Evolutionary conservation across 164 flowering plant genomes (phyloP), one percentile per base, ranked within the genome.

Genomic region (Vitis riparia): DNA sequence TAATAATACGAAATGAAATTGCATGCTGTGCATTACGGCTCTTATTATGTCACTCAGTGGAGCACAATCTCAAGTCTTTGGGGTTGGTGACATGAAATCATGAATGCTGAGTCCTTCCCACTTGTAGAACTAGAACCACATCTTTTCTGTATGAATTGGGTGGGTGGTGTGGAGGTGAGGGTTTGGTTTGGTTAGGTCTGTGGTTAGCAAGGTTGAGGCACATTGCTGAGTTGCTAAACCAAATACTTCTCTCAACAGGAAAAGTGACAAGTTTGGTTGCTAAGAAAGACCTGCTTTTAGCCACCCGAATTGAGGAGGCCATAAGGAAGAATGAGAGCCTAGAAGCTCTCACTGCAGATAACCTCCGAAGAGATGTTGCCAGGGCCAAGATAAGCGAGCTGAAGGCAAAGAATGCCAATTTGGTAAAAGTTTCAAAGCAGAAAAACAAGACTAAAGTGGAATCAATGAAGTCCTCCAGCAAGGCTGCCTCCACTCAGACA

Each of bases 241-340:
- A 37, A 37, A 37, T 37, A 37, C 44, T 37, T 37, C 61, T 68
- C 47, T 62, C 64, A 55, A 51, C 83, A 91, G 99, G 99, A 55
- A 93, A 90, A 83, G 95, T 95, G 61, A 95, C 99, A 15, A 95
- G 99, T 78, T 83, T 95, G 76, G 84, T 95, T 66, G 84, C 93
- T 0, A 91, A 79, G 84, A 95, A 78, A 73, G 90, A 95, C 72
- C 9, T 56, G 19, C 13, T 65, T 50, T 78, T 95, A 77, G 98
- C 98, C 12, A 73, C 72, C 14, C 82, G 87, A 51, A 90, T 95
- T 19, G 99, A 93, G 61, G 97, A 95, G 70, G 99, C 97, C 60
- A 83, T 93, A 15, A 79, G 71, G 79, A 91, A 93, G 80, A 93
- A 95, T 53, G 97, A 95, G 71, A 95, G 97, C 83, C 83, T 93